phyloP scores from a whole-genome alignment of 2,329 filamentous ascomycete species.

The Mycosphaerelloides madeirae region DNA sequence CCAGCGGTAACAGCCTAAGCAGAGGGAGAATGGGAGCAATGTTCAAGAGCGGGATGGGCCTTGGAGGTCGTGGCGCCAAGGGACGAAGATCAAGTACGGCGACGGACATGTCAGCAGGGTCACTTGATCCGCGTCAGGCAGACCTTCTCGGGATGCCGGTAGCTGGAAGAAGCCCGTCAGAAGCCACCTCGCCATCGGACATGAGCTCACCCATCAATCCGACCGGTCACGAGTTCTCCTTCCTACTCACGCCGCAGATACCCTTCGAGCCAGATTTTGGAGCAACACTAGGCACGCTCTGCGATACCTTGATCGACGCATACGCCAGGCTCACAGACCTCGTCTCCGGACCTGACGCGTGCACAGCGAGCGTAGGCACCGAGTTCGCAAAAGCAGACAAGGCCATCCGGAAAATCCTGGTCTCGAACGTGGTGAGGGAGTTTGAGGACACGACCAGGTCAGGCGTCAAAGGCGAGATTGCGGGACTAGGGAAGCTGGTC shows the following conservation, averaged over 20 bases:
- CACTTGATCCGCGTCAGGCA: constrained; percentile 14
- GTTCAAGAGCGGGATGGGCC: constrained; percentile 45
- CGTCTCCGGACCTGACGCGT: constrained; percentile 69
- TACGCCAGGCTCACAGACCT: constrained; percentile 75
- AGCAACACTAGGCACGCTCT: constrained; percentile 91
- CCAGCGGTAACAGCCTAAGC: constrained; percentile 63
- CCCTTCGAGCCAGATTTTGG: constrained; percentile 97
- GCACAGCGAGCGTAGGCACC: constrained; percentile 63
- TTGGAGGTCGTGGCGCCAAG: constrained; percentile 29
- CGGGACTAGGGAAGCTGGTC: constrained; percentile 81
- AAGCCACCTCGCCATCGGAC: constrained; percentile 22
- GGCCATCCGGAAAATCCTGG: constrained; percentile 79
- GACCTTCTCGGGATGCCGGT: constrained; percentile 20
- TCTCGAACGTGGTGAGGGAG: constrained; percentile 81
- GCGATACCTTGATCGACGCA: constrained; percentile 89
- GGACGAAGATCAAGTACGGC: constrained; percentile 53
- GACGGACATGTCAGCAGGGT: constrained; percentile 38
- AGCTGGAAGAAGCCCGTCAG: constrained; percentile 5
- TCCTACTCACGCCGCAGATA: constrained; percentile 82
- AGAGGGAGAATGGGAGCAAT: constrained; percentile 64
- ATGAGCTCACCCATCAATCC: constrained; percentile 48
- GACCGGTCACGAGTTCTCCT: constrained; percentile 75
- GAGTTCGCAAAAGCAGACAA: constrained; percentile 86
- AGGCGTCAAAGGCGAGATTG: constrained; percentile 74
- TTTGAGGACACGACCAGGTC: constrained; percentile 82